Conservation (phyloP, 192 early-diverging fungal genomes). For the Podila horticola region DNA sequence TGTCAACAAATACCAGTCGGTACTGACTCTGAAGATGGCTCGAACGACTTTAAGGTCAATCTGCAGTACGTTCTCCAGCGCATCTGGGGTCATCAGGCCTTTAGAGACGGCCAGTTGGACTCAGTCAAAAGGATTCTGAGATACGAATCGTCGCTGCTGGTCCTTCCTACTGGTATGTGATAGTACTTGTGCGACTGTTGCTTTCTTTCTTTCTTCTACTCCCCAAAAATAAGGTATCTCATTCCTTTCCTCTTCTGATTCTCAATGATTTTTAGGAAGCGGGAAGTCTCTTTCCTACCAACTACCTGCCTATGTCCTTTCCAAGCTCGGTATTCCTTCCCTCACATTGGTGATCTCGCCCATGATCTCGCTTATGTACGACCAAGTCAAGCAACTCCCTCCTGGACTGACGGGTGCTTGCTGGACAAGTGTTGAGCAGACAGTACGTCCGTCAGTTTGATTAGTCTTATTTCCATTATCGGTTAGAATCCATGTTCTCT, state of each 20-base stretch:
- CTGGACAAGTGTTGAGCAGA: conserved; percentile 63
- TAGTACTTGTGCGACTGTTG: background rate
- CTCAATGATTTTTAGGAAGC: conserved; percentile 10
- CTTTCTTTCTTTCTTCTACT: background rate
- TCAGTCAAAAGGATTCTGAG: conserved; percentile 58
- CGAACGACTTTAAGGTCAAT: conserved; percentile 46
- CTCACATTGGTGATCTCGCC: conserved; percentile 84
- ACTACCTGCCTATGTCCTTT: conserved; percentile 74
- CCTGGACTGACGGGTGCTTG: conserved; percentile 66
- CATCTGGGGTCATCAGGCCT: conserved; percentile 56
- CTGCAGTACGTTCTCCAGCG: conserved; percentile 54
- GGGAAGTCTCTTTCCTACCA: conserved; percentile 88
- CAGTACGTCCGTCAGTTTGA: conserved; percentile 4
- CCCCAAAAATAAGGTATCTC: background rate
- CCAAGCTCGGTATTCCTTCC: conserved; percentile 39
- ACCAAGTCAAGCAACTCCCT: conserved; percentile 79
- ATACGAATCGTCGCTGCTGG: conserved; percentile 58
- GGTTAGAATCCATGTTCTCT: conserved; percentile 7
- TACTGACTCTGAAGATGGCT: background rate
- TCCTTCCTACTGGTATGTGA: conserved; percentile 64
- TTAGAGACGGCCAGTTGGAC: conserved; percentile 55
- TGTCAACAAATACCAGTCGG: background rate
- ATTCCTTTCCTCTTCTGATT: background rate
- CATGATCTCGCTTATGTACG: conserved; percentile 85
- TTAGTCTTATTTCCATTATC: background rate